Percentiles rank a stretch among this genome's conserved stretches.
These are phyloP conservation scores for Vitis hybrid DNA, from an alignment of 177 flowering plant species.

Conservation along the genomic window DNA sequence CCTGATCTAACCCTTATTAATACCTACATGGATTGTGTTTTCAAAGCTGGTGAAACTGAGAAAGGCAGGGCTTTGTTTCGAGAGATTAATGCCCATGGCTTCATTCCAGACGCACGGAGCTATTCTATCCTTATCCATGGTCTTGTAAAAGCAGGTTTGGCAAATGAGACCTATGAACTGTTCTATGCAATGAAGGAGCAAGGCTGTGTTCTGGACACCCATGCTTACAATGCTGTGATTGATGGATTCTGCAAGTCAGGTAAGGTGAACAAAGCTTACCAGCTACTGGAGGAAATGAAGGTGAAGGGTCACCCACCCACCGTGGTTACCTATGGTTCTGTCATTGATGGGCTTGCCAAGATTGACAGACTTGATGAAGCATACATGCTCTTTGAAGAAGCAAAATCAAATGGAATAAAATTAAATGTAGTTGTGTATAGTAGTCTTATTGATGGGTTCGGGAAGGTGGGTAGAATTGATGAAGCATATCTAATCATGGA, in stretches of 20 bases:
- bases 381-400: conserved; percentile 96
- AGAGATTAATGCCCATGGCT: conserved; percentile 67
- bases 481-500: conserved; percentile 87
- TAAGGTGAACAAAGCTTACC: conserved; percentile 85
- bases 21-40: conserved; percentile 95
- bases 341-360: conserved; percentile 89
- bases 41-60: conserved; percentile 82
- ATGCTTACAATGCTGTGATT: conserved; percentile 81
- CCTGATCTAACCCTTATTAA: conserved; percentile 82
- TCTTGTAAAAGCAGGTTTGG: conserved; percentile 70
- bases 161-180: conserved; percentile 70
- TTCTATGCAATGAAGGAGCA: conserved; percentile 85
- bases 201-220: conserved; percentile 74
- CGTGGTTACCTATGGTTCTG: conserved; percentile 89
- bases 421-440: conserved; percentile 74
- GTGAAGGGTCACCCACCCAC: conserved; percentile 69
- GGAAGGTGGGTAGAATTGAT: conserved; percentile 90
- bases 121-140: conserved; percentile 67
- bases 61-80: conserved; percentile 75
- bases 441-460: conserved; percentile 91
- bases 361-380: conserved; percentile 97
- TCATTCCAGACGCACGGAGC: conserved; percentile 69
- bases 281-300: conserved; percentile 91
- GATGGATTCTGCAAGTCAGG: conserved; percentile 97
- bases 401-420: conserved; percentile 65